These are phyloP conservation scores for Tricholoma terreum DNA, from an alignment of 768 basidiomycete species.

Conservation along the genomic window DNA sequence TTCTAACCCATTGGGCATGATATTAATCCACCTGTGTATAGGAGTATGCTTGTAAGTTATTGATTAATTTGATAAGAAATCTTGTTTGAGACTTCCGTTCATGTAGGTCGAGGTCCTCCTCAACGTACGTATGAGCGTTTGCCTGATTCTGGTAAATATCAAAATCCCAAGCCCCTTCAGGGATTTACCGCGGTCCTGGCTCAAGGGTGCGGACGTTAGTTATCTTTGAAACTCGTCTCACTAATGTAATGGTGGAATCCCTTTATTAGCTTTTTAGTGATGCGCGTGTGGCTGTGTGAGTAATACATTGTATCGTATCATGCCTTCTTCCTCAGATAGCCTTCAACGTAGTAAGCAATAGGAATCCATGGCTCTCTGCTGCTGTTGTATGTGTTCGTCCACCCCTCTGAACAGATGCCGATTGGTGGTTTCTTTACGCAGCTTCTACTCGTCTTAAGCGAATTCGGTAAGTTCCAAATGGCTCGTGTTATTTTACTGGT, in stretches of 20 bases:
- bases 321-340: neutral
- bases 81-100: neutral
- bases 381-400: constrained; percentile 32
- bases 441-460: constrained; percentile 33
- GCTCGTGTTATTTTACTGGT: constrained; percentile 18
- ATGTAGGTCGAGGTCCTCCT: constrained; percentile 46
- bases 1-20: neutral
- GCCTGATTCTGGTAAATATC: no score
- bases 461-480: constrained; percentile 34
- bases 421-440: constrained; percentile 2
- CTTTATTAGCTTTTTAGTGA: constrained; percentile 37
- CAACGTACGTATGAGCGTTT: constrained; percentile 31
- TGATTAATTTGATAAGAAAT: neutral
- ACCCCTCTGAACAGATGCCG: neutral
- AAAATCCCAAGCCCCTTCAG: constrained; percentile 24
- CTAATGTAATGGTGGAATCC: constrained; percentile 1
- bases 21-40: constrained; percentile 6
- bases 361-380: constrained; percentile 31
- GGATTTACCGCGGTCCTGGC: constrained; percentile 47
- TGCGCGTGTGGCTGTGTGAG: constrained; percentile 46
- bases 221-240: no score
- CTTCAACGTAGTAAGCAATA: constrained; percentile 41
- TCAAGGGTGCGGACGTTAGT: constrained; percentile 34
- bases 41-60: constrained; percentile 35
- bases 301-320: neutral